These are phyloP conservation scores for Backusella tarrabulga DNA, from an alignment of 192 early-diverging fungal genomes.

Conservation along the genomic window DNA sequence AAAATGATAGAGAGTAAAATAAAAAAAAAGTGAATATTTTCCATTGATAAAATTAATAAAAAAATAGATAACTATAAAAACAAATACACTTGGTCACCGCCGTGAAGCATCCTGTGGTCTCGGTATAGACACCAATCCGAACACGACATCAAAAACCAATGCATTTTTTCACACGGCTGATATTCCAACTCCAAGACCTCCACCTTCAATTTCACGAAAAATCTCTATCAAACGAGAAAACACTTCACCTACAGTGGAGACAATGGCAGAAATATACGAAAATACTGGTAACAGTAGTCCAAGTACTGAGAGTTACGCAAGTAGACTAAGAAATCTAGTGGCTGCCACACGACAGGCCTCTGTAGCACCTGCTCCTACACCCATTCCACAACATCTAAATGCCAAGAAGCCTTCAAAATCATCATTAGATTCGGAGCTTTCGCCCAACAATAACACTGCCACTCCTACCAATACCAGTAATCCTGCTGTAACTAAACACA, in stretches of 20 bases:
- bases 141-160: background rate
- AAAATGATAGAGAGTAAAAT: background rate
- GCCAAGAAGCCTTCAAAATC: constrained; percentile 15
- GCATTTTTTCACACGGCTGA: constrained; percentile 13
- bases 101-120: constrained; percentile 14
- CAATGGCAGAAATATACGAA: background rate
- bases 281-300: background rate
- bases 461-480: background rate
- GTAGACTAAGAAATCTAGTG: constrained; percentile 8
- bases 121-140: constrained; percentile 7
- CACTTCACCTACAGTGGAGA: background rate
- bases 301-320: constrained; percentile 7
- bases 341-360: constrained; percentile 7
- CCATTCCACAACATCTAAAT: constrained; percentile 17
- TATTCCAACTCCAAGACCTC: constrained; percentile 19
- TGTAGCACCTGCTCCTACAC: constrained; percentile 9
- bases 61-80: background rate
- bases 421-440: background rate
- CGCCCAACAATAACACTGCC: background rate
- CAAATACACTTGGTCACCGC: constrained; percentile 4
- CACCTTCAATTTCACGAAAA: constrained; percentile 16
- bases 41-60: background rate
- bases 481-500: background rate
- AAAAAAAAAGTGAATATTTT: background rate
- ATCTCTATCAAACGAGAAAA: background rate